Percentiles rank a stretch among this genome's conserved stretches.
Evolutionary conservation across 2,329 filamentous ascomycete genomes (phyloP).

Genomic region (Botryotinia calthae): DNA sequence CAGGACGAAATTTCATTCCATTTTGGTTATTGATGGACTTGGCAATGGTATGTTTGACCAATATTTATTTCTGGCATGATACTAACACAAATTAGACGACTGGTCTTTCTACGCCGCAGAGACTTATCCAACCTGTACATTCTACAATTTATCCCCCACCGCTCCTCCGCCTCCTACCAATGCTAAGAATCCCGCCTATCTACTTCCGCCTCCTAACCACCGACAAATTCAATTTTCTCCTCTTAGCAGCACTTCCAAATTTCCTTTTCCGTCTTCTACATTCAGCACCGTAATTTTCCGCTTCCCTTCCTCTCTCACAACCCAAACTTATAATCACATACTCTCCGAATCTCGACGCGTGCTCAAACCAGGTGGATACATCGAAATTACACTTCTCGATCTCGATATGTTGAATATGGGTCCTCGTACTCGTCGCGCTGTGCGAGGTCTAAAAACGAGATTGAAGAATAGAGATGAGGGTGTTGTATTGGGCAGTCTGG

Average conservation of each 20-base stretch:
- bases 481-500: conserved; percentile 58
- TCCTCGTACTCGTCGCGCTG: conserved; percentile 62
- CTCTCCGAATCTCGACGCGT: conserved; percentile 75
- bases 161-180: conserved; percentile 44
- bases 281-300: conserved; percentile 75
- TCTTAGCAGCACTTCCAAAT: conserved; percentile 47
- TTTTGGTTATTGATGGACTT: conserved; percentile 78
- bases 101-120: conserved; percentile 86
- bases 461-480: conserved; percentile 61
- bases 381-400: conserved; percentile 77
- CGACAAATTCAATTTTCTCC: conserved; percentile 65
- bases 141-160: conserved; percentile 70
- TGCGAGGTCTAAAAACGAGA: conserved; percentile 69
- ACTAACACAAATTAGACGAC: conserved; percentile 51
- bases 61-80: background rate
- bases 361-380: conserved; percentile 71
- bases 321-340: conserved; percentile 66
- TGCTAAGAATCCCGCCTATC: conserved; percentile 47
- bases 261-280: conserved; percentile 73
- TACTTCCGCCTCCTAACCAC: conserved; percentile 64
- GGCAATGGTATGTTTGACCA: conserved; percentile 55
- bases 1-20: conserved; percentile 55
- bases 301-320: conserved; percentile 69
- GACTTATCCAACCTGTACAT: conserved; percentile 70
- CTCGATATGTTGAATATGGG: conserved; percentile 83